Conservation (phyloP, 345 rosid genomes). For the Trapa bicornis region DNA sequence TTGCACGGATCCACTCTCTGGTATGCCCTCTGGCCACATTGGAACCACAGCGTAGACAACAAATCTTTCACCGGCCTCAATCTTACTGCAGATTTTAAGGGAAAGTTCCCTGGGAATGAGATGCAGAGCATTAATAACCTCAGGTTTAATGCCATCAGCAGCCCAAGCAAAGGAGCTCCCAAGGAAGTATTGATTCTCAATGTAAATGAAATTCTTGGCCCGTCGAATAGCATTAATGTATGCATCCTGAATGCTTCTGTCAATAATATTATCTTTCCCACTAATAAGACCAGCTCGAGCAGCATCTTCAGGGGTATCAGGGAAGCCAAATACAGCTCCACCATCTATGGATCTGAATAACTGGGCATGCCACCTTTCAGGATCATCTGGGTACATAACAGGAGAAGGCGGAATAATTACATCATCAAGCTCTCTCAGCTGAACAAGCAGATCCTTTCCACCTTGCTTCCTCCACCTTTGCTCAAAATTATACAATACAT, state of each 20-base stretch:
- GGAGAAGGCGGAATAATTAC: slow-evolving; percentile 85
- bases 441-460: slow-evolving; percentile 63
- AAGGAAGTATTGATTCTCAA: slow-evolving; percentile 93
- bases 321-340: slow-evolving; percentile 97
- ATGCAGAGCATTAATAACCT: slow-evolving; percentile 78
- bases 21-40: slow-evolving; percentile 99
- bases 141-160: slow-evolving; percentile 75
- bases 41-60: slow-evolving; percentile 81
- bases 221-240: slow-evolving; percentile 86
- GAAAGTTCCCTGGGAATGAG: slow-evolving; percentile 90
- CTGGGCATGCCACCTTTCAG: slow-evolving; percentile 84
- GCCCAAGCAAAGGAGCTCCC: slow-evolving; percentile 85
- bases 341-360: slow-evolving; percentile 95
- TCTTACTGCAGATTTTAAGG: slow-evolving; percentile 88
- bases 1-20: slow-evolving; percentile 87
- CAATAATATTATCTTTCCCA: slow-evolving; percentile 92
- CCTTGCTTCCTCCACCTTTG: slow-evolving; percentile 98
- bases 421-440: slow-evolving; percentile 69
- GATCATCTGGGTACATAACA: slow-evolving; percentile 62
- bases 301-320: slow-evolving; percentile 91
- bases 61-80: slow-evolving; percentile 75
- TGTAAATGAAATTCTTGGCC: slow-evolving; percentile 88
- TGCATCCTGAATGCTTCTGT: slow-evolving; percentile 94
- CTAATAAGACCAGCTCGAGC: slow-evolving; percentile 89
- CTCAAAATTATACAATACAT: slow-evolving; percentile 83